Evolutionary conservation across 139 green algal genomes (phyloP), one percentile per base, ranked within the genome.

Genomic region (Pycnococcus provasolii): DNA sequence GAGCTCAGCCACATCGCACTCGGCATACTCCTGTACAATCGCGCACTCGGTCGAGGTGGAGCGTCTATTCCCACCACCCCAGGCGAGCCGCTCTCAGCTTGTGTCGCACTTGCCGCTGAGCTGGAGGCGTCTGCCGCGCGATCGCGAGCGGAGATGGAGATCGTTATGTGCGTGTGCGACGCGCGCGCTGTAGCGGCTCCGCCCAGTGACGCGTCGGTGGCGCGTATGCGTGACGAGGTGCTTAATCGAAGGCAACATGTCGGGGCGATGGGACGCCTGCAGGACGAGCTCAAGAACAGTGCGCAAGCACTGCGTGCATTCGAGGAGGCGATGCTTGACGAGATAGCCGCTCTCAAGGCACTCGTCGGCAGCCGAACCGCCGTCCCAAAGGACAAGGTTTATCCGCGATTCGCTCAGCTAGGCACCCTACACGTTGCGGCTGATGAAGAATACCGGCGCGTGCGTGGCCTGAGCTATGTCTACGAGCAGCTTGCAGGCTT

Each of bases 11-110:
- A 57, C 50, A 77, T 89, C 46, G 64, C 69, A 0, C 53, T 79
- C 1, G 84, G 84, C 63, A 86, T 89, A 53, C 82, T 73, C 71
- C 64, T 84, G n/a, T 87, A 77, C 80, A 87, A 87, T 79, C 62
- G 45, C 5, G 66, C 6, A 50, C 42, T 0, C 13, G 66, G 71
- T 62, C 73, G 13, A 39, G 67, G 55, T 39, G 47, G 41, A 6
- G 50, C 26, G 26, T 26, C 26, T 26, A 26, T 26, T 26, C 26
- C 26, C 26, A 26, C 47, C n/a, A 42, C 40, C 15, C 41, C 46
- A 52, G n/a, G 13, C 26, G 50, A 43, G 13, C 4, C n/a, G 4
- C 11, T 3, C 26, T 37, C 48, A 40, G n/a, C 39, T 4, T 62
- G n/a, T 41, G 7, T 8, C 4, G 37, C 15, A 26, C 26, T 26